Evolutionary conservation across 116 monocot genomes (phyloP), one percentile per base, ranked within the genome.

Genomic region (Dioscorea cayenensis): DNA sequence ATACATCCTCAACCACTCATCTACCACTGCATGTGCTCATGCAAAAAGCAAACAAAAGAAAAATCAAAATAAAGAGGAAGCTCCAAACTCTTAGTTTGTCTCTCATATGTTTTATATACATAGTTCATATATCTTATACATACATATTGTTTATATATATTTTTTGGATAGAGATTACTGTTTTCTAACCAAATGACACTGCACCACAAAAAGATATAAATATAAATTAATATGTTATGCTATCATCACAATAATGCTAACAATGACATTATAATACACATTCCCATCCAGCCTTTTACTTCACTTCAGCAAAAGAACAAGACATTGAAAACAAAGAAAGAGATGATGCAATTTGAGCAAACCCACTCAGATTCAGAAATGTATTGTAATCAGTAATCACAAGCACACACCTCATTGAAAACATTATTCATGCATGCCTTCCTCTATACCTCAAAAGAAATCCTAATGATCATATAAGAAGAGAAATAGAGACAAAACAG

Each of bases 391-490:
- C 50, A 69, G 32, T 32, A 32, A 32, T 32, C 69, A 69, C 38
- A 67, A 7, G 12, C 43, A 43, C 43, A 43, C 43, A n/a, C 69
- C 50, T 55, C 55, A 23, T 23, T 27, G 13, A 64, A 29, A 51
- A 64, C 77, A 64, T 70, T 64, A 69, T 77, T 77, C 43, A 77
- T 71, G 55, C 64, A 43, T 43, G 43, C 43, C 43, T 43, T 43
- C 55, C 64, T 59, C 25, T 50, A 73, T 52, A 58, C 17, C 51
- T 14, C 35, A 64, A 55, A 65, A 0, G 19, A 55, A 55, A 43
- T 43, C 43, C 43, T 9, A 43, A 43, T 43, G 43, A 43, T 25
- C 25, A 25, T 43, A 10, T 43, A 43, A 43, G 11, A 55, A 55
- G 14, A 55, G n/a, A 55, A 55, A 55, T 9, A 43, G 43, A 43